Percentiles rank a stretch among this genome's conserved stretches.
Conservation (phyloP, 1,139 yeast genomes). For the Hyphopichia wangnamkhiaoensis region DNA sequence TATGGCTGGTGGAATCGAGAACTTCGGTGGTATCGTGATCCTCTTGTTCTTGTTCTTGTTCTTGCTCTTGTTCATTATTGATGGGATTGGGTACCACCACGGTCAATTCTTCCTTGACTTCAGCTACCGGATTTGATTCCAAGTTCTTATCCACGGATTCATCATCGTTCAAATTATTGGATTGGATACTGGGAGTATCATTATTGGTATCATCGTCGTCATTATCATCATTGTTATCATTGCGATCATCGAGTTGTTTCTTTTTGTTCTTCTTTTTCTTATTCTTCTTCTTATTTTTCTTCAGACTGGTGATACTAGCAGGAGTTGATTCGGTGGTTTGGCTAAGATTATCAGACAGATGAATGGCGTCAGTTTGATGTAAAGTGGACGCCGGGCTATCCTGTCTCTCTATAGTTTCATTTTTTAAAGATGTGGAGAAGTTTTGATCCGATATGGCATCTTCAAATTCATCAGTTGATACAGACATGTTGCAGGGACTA, state of each 20-base stretch:
- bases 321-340: not conserved
- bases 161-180: conserved; percentile 2
- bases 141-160: conserved; percentile 1
- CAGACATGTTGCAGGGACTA: conserved; percentile 14
- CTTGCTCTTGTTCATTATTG: not conserved
- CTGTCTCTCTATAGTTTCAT: conserved; percentile 4
- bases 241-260: not conserved
- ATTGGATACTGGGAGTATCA: too few species aligned
- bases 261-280: conserved; percentile 2
- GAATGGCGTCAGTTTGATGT: not conserved
- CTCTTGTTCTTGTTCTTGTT: not conserved
- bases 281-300: conserved; percentile 5
- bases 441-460: conserved; percentile 16
- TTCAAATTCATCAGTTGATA: conserved; percentile 22
- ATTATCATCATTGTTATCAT: not conserved
- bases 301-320: conserved; percentile 4
- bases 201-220: conserved; percentile 1
- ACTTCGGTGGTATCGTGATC: not conserved
- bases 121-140: not conserved
- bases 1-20: not conserved
- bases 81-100: not conserved
- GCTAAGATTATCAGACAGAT: not conserved
- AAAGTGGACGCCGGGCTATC: not conserved
- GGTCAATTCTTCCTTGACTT: not conserved
- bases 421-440: not conserved